Evolutionary conservation across 2,329 filamentous ascomycete genomes (phyloP), one percentile per base, ranked within the genome.

Genomic region (Dothistroma septosporum): DNA sequence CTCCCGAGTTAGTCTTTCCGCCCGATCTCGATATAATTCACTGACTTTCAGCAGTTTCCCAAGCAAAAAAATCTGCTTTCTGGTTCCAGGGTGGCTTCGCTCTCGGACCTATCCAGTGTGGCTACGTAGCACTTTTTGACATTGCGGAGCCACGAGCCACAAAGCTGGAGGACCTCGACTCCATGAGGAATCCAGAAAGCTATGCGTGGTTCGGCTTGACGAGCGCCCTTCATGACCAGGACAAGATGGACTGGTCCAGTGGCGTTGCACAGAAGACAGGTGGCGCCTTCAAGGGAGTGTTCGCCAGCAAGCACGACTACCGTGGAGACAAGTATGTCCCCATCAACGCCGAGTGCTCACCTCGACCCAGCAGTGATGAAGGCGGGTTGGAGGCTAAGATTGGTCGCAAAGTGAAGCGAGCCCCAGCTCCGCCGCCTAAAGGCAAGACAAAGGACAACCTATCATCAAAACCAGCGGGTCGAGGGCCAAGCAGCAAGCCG

Each of bases 201-300:
- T 50, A 50, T 50, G 47, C 47, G 10, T 28, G 47, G 47, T 50
- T 50, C 47, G 47, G 47, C 21, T 19, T 50, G 47, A 50, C 47
- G 10, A 28, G 22, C 16, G 47, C 47, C 19, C 19, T 50, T 16
- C 28, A 50, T 16, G 22, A 50, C 47, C 9, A 28, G 19, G 47
- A 50, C 47, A 50, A 50, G 19, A 50, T 50, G 47, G 47, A 50
- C 21, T 50, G 47, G 47, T 50, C 47, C 21, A 50, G 47, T 31
- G 47, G 47, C 19, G 28, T 50, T 19, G 21, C 47, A 11, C 22
- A 28, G 47, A 50, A 50, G 28, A 21, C 47, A 14, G 47, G 47
- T 2, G 47, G 47, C 7, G 2, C 47, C 9, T 50, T 28, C 16
- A 50, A 50, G 21, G 47, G 47, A 12, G 47, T 50, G 2, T 50